Base-by-base conservation (phyloP, 768 basidiomycete genomes). In the Phylloporus rhodoxanthus region DNA sequence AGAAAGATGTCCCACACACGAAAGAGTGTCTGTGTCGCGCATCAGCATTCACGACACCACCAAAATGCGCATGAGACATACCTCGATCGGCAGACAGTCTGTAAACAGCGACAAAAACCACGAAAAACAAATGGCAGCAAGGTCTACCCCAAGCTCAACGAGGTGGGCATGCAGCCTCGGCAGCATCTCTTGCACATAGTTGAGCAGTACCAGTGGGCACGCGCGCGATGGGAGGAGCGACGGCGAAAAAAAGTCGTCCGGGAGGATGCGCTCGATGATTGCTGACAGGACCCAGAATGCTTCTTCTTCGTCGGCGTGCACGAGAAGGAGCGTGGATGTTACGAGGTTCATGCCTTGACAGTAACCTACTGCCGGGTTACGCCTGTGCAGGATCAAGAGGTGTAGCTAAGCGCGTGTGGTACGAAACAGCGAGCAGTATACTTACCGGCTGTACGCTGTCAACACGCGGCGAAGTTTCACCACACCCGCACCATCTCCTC, bases 41-140 rank as follows among this genome's bases (percentile, higher is more conserved):
- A 20, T 28, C 5, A 36, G 41, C 23, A 25, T n/a, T 10, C 5
- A 19, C 26, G 37, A 45, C 17, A 15, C 6, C 48, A 19, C 4
- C 5, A 38, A 15, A 3, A 8, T 8, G 36, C 8, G 10, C 17
- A 11, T 9, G 20, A 41, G 44, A 64, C 76, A 28, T 50, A 92
- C 92, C 80, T 95, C 93, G 23, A 97, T 89, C 10, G 95, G 95
- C 8, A 97, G 71, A 63, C 94, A 95, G 57, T 96, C 93, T 0
- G 94, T 96, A 62, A 98, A 98, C 19, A 99, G 73, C 3, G 91
- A 93, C 21, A 99, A 72, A 69, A 97, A 96, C 96, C 96, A 99
- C 11, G 93, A 95, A 73, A 99, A 99, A 52, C 92, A 96, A 53
- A 97, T 91, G 0, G 94, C 93, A 3, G 85, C 84, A 2, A 99